Evolutionary conservation across 73 alveolate species (phyloP).

Genomic region (Stentor coeruleus): DNA sequence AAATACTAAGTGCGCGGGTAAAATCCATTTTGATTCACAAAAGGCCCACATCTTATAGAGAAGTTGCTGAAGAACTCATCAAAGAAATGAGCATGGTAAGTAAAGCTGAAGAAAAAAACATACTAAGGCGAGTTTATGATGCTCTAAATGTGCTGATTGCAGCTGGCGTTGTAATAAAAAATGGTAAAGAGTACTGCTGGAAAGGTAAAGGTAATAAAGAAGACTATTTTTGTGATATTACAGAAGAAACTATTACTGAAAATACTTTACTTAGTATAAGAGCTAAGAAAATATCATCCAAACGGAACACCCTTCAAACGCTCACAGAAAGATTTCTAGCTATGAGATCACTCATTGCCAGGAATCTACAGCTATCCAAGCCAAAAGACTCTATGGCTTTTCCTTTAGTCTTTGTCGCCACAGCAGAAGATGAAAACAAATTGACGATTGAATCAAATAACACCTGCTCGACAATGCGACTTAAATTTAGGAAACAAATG

Average conservation of each 20-base stretch:
- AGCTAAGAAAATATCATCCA: too few relatives aligned
- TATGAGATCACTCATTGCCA: background rate
- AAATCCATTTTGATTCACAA: background rate
- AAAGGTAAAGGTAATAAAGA: background rate
- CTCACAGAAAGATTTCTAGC: background rate
- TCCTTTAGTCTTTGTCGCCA: background rate
- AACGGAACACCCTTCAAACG: background rate
- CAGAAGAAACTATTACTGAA: too few relatives aligned
- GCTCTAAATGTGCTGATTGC: conserved; percentile 21
- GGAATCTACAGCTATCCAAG: background rate
- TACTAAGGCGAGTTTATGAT: conserved; percentile 13
- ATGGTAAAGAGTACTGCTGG: conserved; percentile 4
- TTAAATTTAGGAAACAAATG: too few relatives aligned
- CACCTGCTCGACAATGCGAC: background rate
- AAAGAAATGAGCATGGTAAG: background rate
- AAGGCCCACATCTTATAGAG: background rate
- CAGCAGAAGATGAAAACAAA: background rate
- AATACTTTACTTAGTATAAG: too few relatives aligned
- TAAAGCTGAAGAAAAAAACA: background rate
- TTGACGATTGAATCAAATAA: background rate
- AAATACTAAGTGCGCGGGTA: background rate
- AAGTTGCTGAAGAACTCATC: background rate
- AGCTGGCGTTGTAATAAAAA: conserved; percentile 7
- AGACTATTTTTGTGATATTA: too few relatives aligned
- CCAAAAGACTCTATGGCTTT: background rate